Percentiles rank a stretch among this genome's conserved stretches.
Conservation (phyloP, 208 protist species). For the Strigomonas culicis region DNA sequence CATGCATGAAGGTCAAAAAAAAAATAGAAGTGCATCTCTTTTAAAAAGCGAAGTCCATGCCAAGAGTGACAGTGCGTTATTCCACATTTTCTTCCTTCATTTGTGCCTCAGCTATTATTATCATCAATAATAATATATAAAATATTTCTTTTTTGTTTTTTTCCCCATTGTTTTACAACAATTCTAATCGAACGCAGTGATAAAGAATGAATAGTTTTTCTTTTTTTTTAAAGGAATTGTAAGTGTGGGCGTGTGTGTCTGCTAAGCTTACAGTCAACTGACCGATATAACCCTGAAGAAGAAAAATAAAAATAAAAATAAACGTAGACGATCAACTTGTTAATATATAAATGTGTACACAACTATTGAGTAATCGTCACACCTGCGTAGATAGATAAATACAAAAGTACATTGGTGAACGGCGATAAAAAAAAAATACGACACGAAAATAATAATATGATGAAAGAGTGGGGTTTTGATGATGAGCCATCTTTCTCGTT, state of each 20-base stretch:
- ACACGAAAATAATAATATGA: constrained; percentile 3
- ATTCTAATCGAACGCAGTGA: neutral
- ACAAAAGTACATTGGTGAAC: no score
- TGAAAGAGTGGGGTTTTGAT: constrained; percentile 12
- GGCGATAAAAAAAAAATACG: constrained; percentile 18
- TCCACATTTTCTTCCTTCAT: no score
- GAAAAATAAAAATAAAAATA: neutral
- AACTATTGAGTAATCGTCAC: no score
- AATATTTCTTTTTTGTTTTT: neutral
- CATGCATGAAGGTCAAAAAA: constrained; percentile 5
- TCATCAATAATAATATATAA: no score
- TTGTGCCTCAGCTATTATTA: no score
- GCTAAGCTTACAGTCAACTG: no score
- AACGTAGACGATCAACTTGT: neutral
- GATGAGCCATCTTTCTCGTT: constrained; percentile 6
- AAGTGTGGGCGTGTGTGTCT: no score
- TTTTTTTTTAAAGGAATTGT: neutral
- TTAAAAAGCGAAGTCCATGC: no score
- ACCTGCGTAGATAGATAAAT: no score
- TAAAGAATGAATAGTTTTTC: neutral
- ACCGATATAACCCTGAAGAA: constrained; percentile 3
- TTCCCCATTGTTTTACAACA: neutral
- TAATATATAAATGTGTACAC: neutral
- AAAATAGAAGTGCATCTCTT: neutral
- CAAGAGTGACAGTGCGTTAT: no score